Base-by-base conservation (phyloP, 495 filamentous ascomycete genomes). In the Aspergillus biplanus region DNA sequence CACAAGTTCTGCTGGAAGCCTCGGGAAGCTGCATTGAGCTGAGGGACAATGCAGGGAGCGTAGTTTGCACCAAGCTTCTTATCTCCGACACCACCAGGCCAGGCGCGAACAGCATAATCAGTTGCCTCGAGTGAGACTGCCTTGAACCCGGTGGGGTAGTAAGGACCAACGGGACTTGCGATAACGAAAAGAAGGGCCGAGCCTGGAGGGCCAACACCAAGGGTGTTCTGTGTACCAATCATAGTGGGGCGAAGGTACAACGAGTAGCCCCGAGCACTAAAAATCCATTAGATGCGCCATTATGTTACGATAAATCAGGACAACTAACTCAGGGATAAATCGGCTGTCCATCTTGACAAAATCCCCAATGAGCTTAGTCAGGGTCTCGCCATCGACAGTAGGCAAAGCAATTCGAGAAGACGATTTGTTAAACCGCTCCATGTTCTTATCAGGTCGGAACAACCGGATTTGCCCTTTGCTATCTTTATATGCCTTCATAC, bases 1-100 rank as follows among this genome's bases (percentile, higher is more conserved):
- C 95, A 99, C 56, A 99, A 82, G 75, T 98, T 98, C 83, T 99
- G 95, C 76, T 99, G 94, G 84, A 91, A 97, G 35, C 95, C 95
- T 16, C 92, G 84, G 63, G 84, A 87, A 33, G 94, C 93, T 16
- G 95, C 95, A 73, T 97, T 83, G 60, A 93, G 83, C 78, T 98
- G 96, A 11, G 96, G 95, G 31, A 96, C 78, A 64, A 99, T 93
- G 75, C 94, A 97, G 2, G 96, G 94, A 15, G 95, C 95, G 73
- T 99, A 99, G 83, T 99, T 99, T 63, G 93, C 94, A 63, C 95
- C 95, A 18, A 99, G 86, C 82, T 99, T 99, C 86, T 92, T 95
- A 80, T 97, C 91, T 68, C 95, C 95, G 8, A 97, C 92, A 69
- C 95, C 95, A 58, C 94, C 94, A 35, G 95, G 95, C 95, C 95